These are phyloP conservation scores for Lachnellula occidentalis DNA, from an alignment of 2,329 filamentous ascomycete species.

Conservation along the genomic window DNA sequence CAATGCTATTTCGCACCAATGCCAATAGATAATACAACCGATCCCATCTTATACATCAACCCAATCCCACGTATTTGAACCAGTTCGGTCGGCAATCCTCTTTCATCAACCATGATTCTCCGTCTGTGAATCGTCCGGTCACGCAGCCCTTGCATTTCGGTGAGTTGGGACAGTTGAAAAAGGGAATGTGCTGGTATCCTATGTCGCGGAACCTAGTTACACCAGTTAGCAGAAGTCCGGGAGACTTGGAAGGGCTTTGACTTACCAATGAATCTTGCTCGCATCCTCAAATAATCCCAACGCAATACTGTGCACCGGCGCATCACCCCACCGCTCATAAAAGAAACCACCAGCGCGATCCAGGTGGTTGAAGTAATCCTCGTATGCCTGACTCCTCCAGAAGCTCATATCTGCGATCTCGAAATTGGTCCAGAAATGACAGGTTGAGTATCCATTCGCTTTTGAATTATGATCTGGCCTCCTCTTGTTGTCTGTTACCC, in stretches of 20 bases:
- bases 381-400: constrained; percentile 84
- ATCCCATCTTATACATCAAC: constrained; percentile 37
- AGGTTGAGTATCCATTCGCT: constrained; percentile 93
- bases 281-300: constrained; percentile 88
- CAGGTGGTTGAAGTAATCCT: constrained; percentile 93
- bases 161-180: constrained; percentile 97
- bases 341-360: constrained; percentile 95
- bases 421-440: constrained; percentile 99
- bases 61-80: constrained; percentile 91
- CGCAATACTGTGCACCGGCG: constrained; percentile 91
- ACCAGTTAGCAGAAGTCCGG: constrained; percentile 3
- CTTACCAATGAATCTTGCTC: constrained; percentile 87
- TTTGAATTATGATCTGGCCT: constrained; percentile 74
- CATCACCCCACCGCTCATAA: constrained; percentile 98
- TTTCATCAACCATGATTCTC: constrained; percentile 75
- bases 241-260: constrained; percentile 12
- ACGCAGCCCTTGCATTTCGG: constrained; percentile 86
- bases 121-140: constrained; percentile 84
- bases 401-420: constrained; percentile 92
- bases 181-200: constrained; percentile 96
- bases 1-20: constrained; percentile 10
- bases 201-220: constrained; percentile 89
- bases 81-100: constrained; percentile 95
- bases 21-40: not conserved
- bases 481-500: constrained; percentile 73